These are phyloP conservation scores for Ogataea trehalophila DNA, from an alignment of 805 yeast species.

Conservation along the genomic window DNA sequence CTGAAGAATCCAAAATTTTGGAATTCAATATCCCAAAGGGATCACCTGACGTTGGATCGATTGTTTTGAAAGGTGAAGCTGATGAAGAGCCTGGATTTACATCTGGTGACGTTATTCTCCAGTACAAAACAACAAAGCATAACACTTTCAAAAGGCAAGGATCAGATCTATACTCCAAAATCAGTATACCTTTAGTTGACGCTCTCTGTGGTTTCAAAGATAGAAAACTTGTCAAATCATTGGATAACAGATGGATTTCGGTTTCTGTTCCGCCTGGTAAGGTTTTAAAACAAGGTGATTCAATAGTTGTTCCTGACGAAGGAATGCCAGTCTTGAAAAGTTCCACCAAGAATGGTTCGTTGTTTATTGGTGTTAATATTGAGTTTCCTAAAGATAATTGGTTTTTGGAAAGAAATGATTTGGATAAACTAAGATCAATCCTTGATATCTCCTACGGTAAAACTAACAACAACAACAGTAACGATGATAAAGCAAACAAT, in stretches of 20 bases:
- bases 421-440: slow-evolving; percentile 46
- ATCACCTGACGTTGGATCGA: slow-evolving; percentile 52
- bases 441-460: slow-evolving; percentile 35
- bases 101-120: slow-evolving; percentile 75
- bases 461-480: slow-evolving; percentile 24
- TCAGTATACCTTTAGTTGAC: slow-evolving; percentile 66
- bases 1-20: slow-evolving; percentile 62
- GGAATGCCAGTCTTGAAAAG: slow-evolving; percentile 69
- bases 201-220: slow-evolving; percentile 78
- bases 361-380: slow-evolving; percentile 64
- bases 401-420: slow-evolving; percentile 71
- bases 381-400: slow-evolving; percentile 84
- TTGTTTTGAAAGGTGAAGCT: slow-evolving; percentile 63
- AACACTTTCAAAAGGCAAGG: slow-evolving; percentile 42
- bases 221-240: slow-evolving; percentile 57
- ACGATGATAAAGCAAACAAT: slow-evolving; percentile 18
- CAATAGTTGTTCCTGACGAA: slow-evolving; percentile 57
- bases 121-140: slow-evolving; percentile 46
- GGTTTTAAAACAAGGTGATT: slow-evolving; percentile 75
- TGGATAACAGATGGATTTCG: slow-evolving; percentile 73
- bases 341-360: slow-evolving; percentile 49
- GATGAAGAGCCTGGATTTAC: slow-evolving; percentile 70
- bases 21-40: slow-evolving; percentile 80
- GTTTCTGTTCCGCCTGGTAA: slow-evolving; percentile 70
- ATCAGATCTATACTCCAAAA: slow-evolving; percentile 57